phyloP scores from a whole-genome alignment of 2,329 filamentous ascomycete species.

The Aspergillus neotritici region DNA sequence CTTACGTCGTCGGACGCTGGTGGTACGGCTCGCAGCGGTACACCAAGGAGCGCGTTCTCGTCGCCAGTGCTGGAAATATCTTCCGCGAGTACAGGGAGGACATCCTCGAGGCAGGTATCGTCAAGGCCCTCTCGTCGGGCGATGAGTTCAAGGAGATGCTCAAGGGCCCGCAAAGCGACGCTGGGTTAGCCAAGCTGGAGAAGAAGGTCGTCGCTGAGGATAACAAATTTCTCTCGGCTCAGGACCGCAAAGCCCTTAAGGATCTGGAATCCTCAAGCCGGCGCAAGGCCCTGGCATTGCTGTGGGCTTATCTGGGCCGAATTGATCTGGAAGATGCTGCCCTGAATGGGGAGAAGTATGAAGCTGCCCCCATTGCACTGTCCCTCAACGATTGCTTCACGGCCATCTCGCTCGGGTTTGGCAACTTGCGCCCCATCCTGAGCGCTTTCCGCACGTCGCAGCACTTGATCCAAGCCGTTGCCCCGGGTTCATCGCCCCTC shows the following conservation, averaged over 20 bases:
- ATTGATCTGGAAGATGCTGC: constrained; percentile 73
- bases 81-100: constrained; percentile 89
- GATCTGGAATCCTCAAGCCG: constrained; percentile 73
- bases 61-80: constrained; percentile 88
- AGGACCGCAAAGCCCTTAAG: constrained; percentile 71
- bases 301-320: constrained; percentile 93
- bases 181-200: constrained; percentile 76
- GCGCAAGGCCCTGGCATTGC: constrained; percentile 77
- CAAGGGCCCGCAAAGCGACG: constrained; percentile 71
- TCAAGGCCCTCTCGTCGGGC: constrained; percentile 75
- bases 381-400: constrained; percentile 80
- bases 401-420: constrained; percentile 81
- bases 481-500: constrained; percentile 77
- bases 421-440: constrained; percentile 74
- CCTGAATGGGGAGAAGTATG: constrained; percentile 79
- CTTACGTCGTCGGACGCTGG: constrained; percentile 92
- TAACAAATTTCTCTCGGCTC: constrained; percentile 55
- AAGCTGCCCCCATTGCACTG: constrained; percentile 80
- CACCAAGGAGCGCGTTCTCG: constrained; percentile 88
- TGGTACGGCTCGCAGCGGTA: constrained; percentile 95
- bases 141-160: constrained; percentile 77
- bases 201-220: constrained; percentile 66
- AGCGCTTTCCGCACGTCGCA: constrained; percentile 78
- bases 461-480: constrained; percentile 80
- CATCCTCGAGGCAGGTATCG: constrained; percentile 71